Evolutionary conservation across 208 protist species (phyloP).

Genomic region (Acanthamoeba triangularis): DNA sequence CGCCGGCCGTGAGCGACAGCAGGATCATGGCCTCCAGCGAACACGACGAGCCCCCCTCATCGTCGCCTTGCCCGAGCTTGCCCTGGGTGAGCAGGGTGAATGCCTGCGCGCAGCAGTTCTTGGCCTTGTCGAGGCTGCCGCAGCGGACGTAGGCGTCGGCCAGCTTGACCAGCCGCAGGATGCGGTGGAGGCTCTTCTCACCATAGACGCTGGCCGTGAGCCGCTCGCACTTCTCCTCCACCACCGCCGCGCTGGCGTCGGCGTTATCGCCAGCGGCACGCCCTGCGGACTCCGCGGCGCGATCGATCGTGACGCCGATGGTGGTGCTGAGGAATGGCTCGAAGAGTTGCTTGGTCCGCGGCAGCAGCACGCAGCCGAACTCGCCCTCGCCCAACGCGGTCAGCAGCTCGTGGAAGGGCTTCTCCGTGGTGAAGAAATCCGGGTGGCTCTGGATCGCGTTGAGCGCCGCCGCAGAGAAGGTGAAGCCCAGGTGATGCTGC

Average conservation of each 20-base stretch:
- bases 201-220: constrained; percentile 4
- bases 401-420: constrained; percentile 13
- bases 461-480: constrained; percentile 15
- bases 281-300: neutral
- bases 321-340: constrained; percentile 15
- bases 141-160: neutral
- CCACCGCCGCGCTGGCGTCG: neutral
- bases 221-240: neutral
- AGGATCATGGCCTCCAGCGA: constrained; percentile 16
- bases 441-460: neutral
- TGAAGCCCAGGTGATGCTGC: constrained; percentile 21
- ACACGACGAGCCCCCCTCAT: neutral
- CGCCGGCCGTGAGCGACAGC: neutral
- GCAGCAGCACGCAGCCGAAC: neutral
- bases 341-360: constrained; percentile 26
- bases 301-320: neutral
- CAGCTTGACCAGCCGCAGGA: constrained; percentile 15
- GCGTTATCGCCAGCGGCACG: neutral
- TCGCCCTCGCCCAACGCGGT: neutral
- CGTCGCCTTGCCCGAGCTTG: neutral
- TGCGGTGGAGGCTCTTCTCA: neutral
- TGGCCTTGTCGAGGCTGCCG: constrained; percentile 6
- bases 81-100: neutral
- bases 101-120: neutral
- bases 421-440: constrained; percentile 7